Base-by-base conservation (phyloP, 129 eudicot species). In the Logfia minima region DNA sequence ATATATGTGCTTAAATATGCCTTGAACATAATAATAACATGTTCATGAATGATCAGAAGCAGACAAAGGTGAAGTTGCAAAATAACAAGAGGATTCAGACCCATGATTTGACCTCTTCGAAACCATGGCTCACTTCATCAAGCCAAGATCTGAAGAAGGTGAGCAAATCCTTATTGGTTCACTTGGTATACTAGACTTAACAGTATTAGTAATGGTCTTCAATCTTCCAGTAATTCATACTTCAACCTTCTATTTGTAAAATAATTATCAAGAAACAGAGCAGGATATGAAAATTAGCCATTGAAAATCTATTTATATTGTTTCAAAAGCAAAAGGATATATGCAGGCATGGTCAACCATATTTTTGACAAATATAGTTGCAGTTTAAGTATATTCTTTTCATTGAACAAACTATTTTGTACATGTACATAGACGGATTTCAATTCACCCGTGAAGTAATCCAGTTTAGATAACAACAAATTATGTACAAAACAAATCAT, bases 401-500 rank as follows among this genome's bases (percentile, higher is more conserved):
- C 72, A 80, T 73, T 72, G 18, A 77, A 71, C 80, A 79, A 39
- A 80, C 68, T 75, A 62, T 68, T 32, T 55, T 83, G 80, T 83
- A 82, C 82, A 84, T 76, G 79, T 77, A 87, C 71, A 83, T 77
- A 83, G 67, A 80, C 80, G 56, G 76, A 51, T 51, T 32, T 34
- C 75, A 51, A 68, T 81, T 79, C 70, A 68, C 39, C 84, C 68
- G 80, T 68, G 56, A 78, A 79, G 62, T 81, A 82, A 87, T 79
- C 82, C 55, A 58, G 68, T 66, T 68, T 64, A 26, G 35, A 23
- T 55, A 19, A 45, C 73, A 69, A 72, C 85, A 69, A 69, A 73
- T 83, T 83, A 77, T 74, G 83, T 77, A 83, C 87, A 83, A 45
- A 77, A 80, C 85, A 77, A 77, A 63, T 75, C 56, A 68, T 68